Evolutionary conservation across 306 rosid species (phyloP), one percentile per base, ranked within the genome.

Genomic region (Acacia melanoxylon): DNA sequence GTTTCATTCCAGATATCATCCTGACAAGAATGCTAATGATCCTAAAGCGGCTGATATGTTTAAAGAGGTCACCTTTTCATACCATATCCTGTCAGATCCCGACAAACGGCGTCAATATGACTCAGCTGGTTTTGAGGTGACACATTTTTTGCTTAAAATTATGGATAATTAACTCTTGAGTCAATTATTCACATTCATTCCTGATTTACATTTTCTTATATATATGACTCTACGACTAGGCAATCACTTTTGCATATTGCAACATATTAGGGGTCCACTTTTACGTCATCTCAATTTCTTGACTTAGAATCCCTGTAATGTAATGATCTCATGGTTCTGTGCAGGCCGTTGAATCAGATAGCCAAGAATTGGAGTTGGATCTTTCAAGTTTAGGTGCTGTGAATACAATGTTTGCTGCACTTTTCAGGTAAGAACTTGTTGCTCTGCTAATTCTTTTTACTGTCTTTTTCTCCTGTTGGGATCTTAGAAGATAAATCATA

Each of bases 331-430:
- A 19, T 88, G 85, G 45, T 87, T 85, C 2, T 44, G 1, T 83
- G 69, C 77, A 96, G 99, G 99, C 97, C 61, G 94, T 93, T 85
- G 99, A 94, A 89, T 83, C 93, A 68, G 98, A 94, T 72, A 89
- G 86, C 87, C 99, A 93, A 83, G 99, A 96, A 76, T 88, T 96
- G 90, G 99, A 96, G 89, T 89, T 96, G 76, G 99, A 96, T 85
- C 99, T 96, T 83, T 96, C 99, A 79, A 96, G 98, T 89, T 87
- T 96, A 86, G 97, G 97, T 65, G 94, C 98, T 59, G 97, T 96
- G 78, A 93, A 96, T 87, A 96, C 99, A 77, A 94, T 96, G 94
- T 93, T 96, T 91, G 99, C 97, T n/a, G 99, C 99, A 72, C 94
- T 96, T 89, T 96, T 96, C 84, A 92, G 98, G 99, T 93, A 42